Evolutionary conservation across 2,329 filamentous ascomycete genomes (phyloP).

Genomic region (Colletotrichum noveboracense): DNA sequence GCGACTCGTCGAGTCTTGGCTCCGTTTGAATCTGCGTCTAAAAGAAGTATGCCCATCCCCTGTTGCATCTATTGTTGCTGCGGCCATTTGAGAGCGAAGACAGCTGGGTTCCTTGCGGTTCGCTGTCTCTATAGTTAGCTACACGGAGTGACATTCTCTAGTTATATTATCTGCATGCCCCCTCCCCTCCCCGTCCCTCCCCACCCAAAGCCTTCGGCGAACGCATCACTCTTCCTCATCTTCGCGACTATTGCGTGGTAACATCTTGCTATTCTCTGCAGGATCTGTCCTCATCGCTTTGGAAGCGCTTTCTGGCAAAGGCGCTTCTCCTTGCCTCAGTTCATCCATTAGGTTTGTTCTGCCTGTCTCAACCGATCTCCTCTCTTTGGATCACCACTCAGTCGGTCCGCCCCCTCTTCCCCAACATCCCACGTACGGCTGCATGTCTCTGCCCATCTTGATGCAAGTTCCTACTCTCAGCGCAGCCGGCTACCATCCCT

Average conservation of each 20-base stretch:
- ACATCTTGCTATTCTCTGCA: not conserved
- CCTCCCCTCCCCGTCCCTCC: not conserved
- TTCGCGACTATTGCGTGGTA: not conserved
- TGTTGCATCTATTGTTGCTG: not conserved
- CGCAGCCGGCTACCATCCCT: not conserved
- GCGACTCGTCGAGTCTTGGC: slow-evolving; percentile 9
- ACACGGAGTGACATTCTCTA: not conserved
- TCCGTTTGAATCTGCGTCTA: slow-evolving; percentile 1
- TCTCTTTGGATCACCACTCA: not conserved
- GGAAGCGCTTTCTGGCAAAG: not conserved
- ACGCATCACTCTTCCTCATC: not conserved
- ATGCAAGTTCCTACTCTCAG: not conserved
- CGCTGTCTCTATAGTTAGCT: not conserved
- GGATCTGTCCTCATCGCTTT: not conserved
- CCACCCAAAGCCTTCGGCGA: not conserved
- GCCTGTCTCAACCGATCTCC: not conserved
- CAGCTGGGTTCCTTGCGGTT: not conserved
- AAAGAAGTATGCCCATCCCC: not conserved
- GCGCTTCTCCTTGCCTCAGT: not conserved
- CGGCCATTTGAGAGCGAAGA: not conserved
- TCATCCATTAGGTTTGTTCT: not conserved
- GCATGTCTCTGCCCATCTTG: not conserved
- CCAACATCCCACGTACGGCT: not conserved
- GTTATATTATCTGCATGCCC: not conserved
- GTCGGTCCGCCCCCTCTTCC: not conserved